Evolutionary conservation across 805 yeast genomes (phyloP), one percentile per base, ranked within the genome.

Genomic region (Kodamaea nitidulidarum): DNA sequence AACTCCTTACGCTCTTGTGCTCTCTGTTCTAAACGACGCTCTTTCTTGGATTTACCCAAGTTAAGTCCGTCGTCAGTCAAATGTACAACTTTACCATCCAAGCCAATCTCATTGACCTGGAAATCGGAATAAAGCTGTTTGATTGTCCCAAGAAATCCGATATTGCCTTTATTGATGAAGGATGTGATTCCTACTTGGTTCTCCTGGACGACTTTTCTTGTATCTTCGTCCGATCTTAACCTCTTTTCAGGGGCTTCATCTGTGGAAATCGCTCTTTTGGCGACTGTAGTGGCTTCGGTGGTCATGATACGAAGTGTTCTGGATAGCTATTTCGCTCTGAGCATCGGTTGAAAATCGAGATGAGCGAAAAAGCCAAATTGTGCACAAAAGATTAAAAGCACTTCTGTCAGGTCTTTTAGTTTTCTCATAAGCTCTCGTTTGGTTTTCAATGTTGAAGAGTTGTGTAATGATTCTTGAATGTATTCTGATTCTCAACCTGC

Each of bases 111-210:
- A 60, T 88, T 87, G 32, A 93, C 99, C 55, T 87, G 73, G 58
- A 93, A 93, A 58, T 93, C 99, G 9, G 95, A 82, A 61, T 88
- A 90, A 45, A 96, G 70, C 55, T 86, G 95, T 60, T 93, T 93
- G 51, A 93, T 69, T 10, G 75, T 71, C 2, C 98, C 98, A 12
- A 60, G 58, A 47, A 93, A 87, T 3, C 96, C 95, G 2, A 54
- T 54, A 26, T 55, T 42, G 17, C 41, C 42, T 2, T 68, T 56
- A 35, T 78, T 76, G 25, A 88, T 62, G 51, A 67, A 90, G 37
- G 77, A 76, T 1, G 87, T 80, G 47, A 93, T 91, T 4, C 98
- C 98, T 7, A 93, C 98, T 57, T 88, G 95, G 2, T 47, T 26
- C 55, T 90, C 96, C 38, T 71, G 73, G 35, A 84, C 73, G 7